Percentiles rank a stretch among this genome's conserved stretches.
Conservation (phyloP, 129 eudicot species). For the Lactuca saligna region DNA sequence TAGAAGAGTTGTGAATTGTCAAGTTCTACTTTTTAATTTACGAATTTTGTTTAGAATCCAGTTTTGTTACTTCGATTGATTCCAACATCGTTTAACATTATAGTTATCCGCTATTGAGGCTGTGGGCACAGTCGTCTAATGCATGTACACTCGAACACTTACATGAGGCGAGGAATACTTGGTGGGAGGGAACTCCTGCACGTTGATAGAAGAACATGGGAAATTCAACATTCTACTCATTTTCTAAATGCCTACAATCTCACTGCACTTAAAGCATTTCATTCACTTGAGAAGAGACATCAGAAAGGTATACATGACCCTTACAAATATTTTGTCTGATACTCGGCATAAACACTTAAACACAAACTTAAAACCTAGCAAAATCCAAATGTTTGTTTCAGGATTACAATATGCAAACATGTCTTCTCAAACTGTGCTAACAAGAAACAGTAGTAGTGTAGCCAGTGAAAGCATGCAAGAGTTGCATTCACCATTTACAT, state of each 20-base stretch:
- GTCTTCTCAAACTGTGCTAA: conserved; percentile 45
- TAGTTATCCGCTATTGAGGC: conserved; percentile 16
- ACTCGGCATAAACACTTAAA: neutral
- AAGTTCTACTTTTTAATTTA: neutral
- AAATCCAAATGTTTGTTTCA: conserved; percentile 30
- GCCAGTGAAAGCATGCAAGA: conserved; percentile 29
- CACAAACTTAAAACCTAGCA: conserved; percentile 10
- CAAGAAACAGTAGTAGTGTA: conserved; percentile 28
- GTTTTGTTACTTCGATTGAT: no score
- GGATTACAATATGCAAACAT: conserved; percentile 43
- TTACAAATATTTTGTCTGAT: neutral
- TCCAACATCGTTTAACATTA: neutral
- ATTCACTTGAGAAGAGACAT: conserved; percentile 26
- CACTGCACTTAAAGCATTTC: conserved; percentile 34
- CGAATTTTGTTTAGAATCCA: neutral
- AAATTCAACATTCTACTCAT: conserved; percentile 27
- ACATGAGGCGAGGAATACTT: conserved; percentile 43
- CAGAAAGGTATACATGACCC: conserved; percentile 41
- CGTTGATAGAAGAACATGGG: conserved; percentile 27
- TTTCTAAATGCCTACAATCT: conserved; percentile 35
- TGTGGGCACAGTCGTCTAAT: conserved; percentile 38
- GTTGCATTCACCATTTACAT: conserved; percentile 40
- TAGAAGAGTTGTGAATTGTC: neutral
- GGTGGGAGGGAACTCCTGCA: conserved; percentile 36
- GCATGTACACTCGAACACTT: conserved; percentile 40